These are phyloP conservation scores for Chamaecrista fasciculata DNA, from an alignment of 306 rosid genomes.

Conservation along the genomic window DNA sequence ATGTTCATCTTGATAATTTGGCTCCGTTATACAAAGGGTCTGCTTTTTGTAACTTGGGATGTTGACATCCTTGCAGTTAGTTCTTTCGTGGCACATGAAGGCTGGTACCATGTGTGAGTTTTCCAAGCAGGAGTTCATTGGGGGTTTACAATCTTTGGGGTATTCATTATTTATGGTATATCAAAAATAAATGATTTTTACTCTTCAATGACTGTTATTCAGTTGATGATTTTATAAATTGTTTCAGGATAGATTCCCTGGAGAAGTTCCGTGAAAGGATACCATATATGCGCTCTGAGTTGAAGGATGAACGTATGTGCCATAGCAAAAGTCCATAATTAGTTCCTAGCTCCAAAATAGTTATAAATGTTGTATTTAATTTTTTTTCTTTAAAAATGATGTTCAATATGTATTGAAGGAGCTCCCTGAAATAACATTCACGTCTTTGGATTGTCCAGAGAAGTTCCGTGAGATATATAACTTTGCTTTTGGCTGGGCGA, in stretches of 20 bases:
- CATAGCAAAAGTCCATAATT: not conserved
- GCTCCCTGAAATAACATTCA: constrained; percentile 32
- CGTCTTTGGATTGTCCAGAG: constrained; percentile 56
- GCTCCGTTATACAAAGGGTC: not conserved
- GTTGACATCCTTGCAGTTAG: constrained; percentile 63
- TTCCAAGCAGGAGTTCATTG: constrained; percentile 87
- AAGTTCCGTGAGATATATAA: constrained; percentile 94
- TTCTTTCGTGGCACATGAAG: constrained; percentile 99
- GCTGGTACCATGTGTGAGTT: constrained; percentile 99
- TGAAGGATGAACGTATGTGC: constrained; percentile 88
- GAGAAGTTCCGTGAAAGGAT: constrained; percentile 91
- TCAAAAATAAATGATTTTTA: not conserved
- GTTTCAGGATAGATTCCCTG: constrained; percentile 89
- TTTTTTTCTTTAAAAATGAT: constrained; percentile 8
- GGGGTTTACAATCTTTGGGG: constrained; percentile 93
- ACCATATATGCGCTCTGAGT: constrained; percentile 86
- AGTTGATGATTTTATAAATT: constrained; percentile 24
- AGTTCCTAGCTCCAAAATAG: constrained; percentile 9
- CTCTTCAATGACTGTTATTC: not conserved
- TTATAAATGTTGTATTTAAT: constrained; percentile 20
- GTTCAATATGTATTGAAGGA: constrained; percentile 20
- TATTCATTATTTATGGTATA: constrained; percentile 27
- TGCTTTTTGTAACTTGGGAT: constrained; percentile 24
- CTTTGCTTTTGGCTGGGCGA: constrained; percentile 99
- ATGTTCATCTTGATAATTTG: not conserved